These are phyloP conservation scores for Gossypium arboreum DNA, from an alignment of 345 rosid species.

Conservation along the genomic window DNA sequence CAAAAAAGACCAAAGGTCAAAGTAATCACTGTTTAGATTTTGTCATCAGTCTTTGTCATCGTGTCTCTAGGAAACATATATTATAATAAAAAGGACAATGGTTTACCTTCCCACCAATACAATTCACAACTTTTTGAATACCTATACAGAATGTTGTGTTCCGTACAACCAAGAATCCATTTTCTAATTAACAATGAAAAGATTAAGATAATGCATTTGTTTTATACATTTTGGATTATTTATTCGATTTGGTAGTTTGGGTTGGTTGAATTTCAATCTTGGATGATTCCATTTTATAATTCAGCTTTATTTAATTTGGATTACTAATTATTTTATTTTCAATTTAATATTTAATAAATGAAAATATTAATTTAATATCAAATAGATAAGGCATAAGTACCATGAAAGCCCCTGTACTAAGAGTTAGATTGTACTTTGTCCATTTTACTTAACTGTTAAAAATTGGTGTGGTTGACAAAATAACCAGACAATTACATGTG, in stretches of 20 bases:
- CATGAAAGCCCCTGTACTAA: rapidly evolving
- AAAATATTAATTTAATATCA: too few species aligned
- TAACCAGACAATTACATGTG: too few species aligned
- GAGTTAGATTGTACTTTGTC: too few species aligned
- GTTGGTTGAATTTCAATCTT: neutral
- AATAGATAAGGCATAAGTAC: too few species aligned
- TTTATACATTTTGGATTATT: neutral
- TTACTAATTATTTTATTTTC: too few species aligned
- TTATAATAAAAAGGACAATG: neutral
- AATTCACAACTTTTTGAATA: neutral
- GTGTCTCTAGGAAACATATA: neutral
- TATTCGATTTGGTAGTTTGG: neutral
- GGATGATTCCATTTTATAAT: neutral
- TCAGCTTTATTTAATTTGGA: too few species aligned
- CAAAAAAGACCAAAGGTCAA: neutral
- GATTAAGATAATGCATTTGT: neutral
- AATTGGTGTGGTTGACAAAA: too few species aligned
- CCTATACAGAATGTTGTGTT: neutral
- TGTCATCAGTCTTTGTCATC: neutral
- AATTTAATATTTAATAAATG: too few species aligned
- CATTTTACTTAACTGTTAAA: too few species aligned
- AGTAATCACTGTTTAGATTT: neutral
- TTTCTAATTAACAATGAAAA: neutral
- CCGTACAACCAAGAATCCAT: neutral
- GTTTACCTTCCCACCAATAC: neutral